Evolutionary conservation across 257 asterid genomes (phyloP), one percentile per base, ranked within the genome.

Genomic region (Galeopsis tetrahit): DNA sequence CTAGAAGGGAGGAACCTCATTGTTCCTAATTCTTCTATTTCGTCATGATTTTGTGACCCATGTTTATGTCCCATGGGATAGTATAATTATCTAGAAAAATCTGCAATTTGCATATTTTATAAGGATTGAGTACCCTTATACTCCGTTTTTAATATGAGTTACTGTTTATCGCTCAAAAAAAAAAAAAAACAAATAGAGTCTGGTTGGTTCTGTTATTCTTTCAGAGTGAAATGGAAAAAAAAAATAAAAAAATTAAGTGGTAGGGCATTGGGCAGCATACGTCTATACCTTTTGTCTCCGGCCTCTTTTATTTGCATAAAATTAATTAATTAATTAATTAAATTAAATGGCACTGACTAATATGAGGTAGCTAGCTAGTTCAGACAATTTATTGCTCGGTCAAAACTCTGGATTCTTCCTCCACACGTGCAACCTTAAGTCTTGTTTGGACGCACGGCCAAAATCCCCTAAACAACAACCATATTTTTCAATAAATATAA

Each of bases 331-430:
- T 35, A 52, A 49, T 68, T 71, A 69, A 68, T 77, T 77, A 72
- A 69, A 68, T 77, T 77, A 72, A 82, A 69, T 63, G 65, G 87
- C 83, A 83, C 87, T 67, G 73, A 83, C 55, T 71, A 71, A 68
- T 58, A 79, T 82, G 74, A 35, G 39, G 28, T 21, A 21, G 1
- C 1, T 21, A 21, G 28, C 28, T 21, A 21, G 28, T 34, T 2
- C 60, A 31, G 7, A 35, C 14, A 65, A 57, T 65, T 75, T n/a
- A 76, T 73, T 77, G 56, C 71, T 39, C 33, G 57, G 84, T 83
- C 84, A 83, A 83, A 65, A n/a, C 63, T 63, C 72, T 65, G 57
- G 69, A 60, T 65, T 33, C 74, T 15, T 51, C 74, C 78, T 77
- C 84, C 68, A 69, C 84, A 82, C 86, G 84, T 83, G 83, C 77